phyloP scores from a whole-genome alignment of 257 asterid genomes.

The Rubia yunnanensis region DNA sequence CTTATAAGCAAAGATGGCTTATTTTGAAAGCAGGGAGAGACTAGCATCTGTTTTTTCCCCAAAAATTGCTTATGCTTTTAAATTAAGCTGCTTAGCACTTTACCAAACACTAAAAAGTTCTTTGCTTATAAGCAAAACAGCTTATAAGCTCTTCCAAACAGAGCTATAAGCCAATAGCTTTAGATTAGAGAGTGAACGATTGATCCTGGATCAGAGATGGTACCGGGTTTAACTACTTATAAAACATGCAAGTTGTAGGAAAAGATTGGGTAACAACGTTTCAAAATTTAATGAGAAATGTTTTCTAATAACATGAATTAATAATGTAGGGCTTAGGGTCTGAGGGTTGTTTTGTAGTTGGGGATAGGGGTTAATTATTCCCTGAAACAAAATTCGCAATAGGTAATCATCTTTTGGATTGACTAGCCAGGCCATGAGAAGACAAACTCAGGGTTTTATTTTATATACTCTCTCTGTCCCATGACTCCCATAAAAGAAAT shows the following conservation, averaged over 20 bases:
- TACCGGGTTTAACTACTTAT: neutral
- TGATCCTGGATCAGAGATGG: neutral
- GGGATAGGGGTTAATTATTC: neutral
- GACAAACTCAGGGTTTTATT: neutral
- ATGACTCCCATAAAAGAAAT: neutral
- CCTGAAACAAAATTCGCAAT: too few relatives aligned
- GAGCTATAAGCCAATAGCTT: neutral
- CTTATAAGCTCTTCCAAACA: too few relatives aligned
- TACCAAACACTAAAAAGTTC: too few relatives aligned
- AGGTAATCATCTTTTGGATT: too few relatives aligned
- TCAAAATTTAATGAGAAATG: neutral
- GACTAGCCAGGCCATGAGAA: neutral
- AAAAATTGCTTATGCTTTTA: too few relatives aligned
- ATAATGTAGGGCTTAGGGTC: neutral
- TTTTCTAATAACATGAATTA: neutral
- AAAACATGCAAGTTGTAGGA: neutral
- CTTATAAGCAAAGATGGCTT: too few relatives aligned
- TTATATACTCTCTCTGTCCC: too few relatives aligned
- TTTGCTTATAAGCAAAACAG: too few relatives aligned
- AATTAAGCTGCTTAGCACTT: too few relatives aligned
- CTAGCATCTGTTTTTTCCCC: too few relatives aligned
- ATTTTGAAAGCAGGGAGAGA: too few relatives aligned
- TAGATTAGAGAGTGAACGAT: neutral
- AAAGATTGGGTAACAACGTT: neutral
- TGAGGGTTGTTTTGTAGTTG: neutral